Base-by-base conservation (phyloP, 2,329 filamentous ascomycete species). In the Septoria petroselini region DNA sequence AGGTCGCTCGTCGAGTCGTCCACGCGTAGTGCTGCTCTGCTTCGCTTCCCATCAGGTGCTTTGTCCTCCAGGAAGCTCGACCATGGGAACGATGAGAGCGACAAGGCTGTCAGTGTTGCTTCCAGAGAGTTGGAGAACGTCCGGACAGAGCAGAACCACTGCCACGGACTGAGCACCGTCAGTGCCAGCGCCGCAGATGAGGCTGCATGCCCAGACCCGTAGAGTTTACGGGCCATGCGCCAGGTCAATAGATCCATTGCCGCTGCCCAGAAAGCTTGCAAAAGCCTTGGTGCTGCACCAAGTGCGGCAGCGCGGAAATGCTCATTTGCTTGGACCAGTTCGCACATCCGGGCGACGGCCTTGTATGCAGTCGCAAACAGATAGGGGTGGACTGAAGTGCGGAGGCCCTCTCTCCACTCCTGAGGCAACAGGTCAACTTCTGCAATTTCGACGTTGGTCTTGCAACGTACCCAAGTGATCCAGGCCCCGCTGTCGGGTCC, bases 51-150 rank as follows among this genome's bases (percentile, higher is more conserved):
- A n/a, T 39, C 25, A 4, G 7, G 23, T 21, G 8, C 12, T 8
- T 25, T 15, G n/a, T 2, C 18, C 30, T 50, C 39, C 7, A 63
- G 19, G 31, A 62, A 65, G 56, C 55, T 61, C 8, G 81, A 75
- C 91, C 93, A 97, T 9, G 93, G 91, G 87, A 89, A 97, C 61
- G 84, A 81, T 65, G 82, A 83, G 38, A 97, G 74, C 1, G 90
- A 91, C 62, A 82, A 76, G 52, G 86, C 76, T 3, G 91, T 96
- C 59, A 98, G 72, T 0, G 86, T 87, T n/a, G 86, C 89, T 74
- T 98, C 93, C 3, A 97, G 74, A 44, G 85, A 93, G 71, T 98
- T 98, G 47, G 91, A 96, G 64, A 98, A 85, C 1, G 93, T 95
- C 39, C 93, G 81, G 0, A 90, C 91, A 1, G 90, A 93, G 71